Percentiles rank a stretch among this genome's conserved stretches.
Conservation (phyloP, 2,329 filamentous ascomycete genomes). For the Aspergillus felis region DNA sequence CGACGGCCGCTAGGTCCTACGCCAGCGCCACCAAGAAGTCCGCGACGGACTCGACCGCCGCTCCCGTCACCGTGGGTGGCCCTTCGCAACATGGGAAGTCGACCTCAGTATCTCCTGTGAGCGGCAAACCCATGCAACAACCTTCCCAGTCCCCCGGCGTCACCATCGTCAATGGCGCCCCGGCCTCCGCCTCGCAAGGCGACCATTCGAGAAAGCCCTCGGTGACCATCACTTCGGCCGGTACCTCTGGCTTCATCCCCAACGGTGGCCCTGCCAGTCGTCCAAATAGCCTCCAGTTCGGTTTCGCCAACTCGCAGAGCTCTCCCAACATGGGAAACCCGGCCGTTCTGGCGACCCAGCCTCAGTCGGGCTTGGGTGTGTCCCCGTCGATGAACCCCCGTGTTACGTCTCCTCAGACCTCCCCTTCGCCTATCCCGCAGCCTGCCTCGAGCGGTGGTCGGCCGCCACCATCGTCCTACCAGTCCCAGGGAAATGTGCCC, state of each 20-base stretch:
- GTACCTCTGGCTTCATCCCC: slow-evolving; percentile 67
- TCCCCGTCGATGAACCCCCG: slow-evolving; percentile 63
- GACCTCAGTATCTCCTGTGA: slow-evolving; percentile 72
- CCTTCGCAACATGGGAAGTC: slow-evolving; percentile 54
- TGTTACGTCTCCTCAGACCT: slow-evolving; percentile 78
- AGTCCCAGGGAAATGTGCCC: slow-evolving; percentile 66
- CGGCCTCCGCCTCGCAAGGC: slow-evolving; percentile 45
- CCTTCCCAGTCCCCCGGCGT: slow-evolving; percentile 42
- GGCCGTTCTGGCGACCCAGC: slow-evolving; percentile 42
- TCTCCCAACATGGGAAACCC: slow-evolving; percentile 62
- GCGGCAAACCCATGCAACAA: slow-evolving; percentile 67
- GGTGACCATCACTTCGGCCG: slow-evolving; percentile 84
- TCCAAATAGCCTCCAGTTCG: slow-evolving; percentile 69
- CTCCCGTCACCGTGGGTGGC: slow-evolving; percentile 52
- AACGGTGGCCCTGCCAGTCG: slow-evolving; percentile 67
- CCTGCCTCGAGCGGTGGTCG: slow-evolving; percentile 77
- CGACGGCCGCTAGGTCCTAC: slow-evolving; percentile 55
- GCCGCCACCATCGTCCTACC: slow-evolving; percentile 74
- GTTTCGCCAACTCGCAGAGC: slow-evolving; percentile 64
- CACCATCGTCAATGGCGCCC: slow-evolving; percentile 64
- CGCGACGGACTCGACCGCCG: slow-evolving; percentile 49
- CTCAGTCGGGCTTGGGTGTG: slow-evolving; percentile 40
- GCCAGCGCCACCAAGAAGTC: slow-evolving; percentile 59
- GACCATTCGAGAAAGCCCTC: slow-evolving; percentile 84
- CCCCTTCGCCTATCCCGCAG: slow-evolving; percentile 89